phyloP scores from a whole-genome alignment of 2,329 filamentous ascomycete genomes.

The Madurella mycetomatis region DNA sequence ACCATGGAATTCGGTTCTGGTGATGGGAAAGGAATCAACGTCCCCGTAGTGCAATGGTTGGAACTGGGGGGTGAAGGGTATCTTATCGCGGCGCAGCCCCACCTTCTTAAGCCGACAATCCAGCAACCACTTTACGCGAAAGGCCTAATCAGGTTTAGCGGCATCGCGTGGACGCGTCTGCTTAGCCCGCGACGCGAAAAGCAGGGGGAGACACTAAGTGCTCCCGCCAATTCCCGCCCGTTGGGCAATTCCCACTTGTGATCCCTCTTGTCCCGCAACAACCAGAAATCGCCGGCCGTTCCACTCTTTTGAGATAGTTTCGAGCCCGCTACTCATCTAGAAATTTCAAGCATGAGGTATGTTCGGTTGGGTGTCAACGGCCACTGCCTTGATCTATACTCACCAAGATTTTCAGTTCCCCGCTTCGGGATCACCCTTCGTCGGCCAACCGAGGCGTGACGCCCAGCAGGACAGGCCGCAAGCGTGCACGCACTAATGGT shows the following conservation, averaged over 20 bases:
- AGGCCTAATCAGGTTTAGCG: constrained; percentile 20
- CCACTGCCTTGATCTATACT: neutral
- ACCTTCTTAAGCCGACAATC: neutral
- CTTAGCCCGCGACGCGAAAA: constrained; percentile 23
- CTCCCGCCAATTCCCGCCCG: constrained; percentile 16
- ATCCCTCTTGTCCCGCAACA: neutral
- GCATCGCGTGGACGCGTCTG: constrained; percentile 20
- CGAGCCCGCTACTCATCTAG: neutral
- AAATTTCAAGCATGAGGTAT: neutral
- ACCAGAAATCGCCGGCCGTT: no score
- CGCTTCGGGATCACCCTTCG: constrained; percentile 72
- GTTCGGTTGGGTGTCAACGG: neutral
- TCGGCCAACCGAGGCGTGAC: constrained; percentile 74
- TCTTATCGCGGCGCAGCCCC: constrained; percentile 9
- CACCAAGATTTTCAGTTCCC: constrained; percentile 56
- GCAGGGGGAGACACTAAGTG: constrained; percentile 15
- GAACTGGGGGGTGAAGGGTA: neutral
- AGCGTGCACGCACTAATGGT: constrained; percentile 50
- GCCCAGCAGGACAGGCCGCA: constrained; percentile 45
- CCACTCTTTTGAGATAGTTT: no score
- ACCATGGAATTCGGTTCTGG: neutral
- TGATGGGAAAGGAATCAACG: neutral
- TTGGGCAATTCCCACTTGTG: constrained; percentile 11
- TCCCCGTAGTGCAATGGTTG: no score
- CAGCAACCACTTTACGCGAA: constrained; percentile 30